Evolutionary conservation across 2,329 filamentous ascomycete species (phyloP).

Genomic region (Talaromyces sp.): DNA sequence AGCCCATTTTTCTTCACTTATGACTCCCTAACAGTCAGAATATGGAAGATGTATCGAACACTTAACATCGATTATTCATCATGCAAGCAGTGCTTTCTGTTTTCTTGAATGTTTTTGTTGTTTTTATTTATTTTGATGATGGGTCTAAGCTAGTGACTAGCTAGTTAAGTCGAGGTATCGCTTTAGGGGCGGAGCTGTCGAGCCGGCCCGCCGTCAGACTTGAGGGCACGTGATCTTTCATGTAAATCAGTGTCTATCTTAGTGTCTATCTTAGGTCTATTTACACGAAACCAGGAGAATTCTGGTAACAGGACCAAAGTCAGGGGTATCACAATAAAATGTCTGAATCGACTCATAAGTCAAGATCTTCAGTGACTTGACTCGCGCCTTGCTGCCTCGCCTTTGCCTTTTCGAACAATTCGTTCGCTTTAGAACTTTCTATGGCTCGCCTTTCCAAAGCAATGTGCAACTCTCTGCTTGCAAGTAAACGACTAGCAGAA

Average conservation of each 20-base stretch:
- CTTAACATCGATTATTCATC: neutral
- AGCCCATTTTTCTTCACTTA: conserved; percentile 34
- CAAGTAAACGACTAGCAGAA: conserved; percentile 30
- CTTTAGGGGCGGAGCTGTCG: conserved; percentile 8
- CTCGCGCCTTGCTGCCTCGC: conserved; percentile 33
- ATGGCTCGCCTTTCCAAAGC: conserved; percentile 35
- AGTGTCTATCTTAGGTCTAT: neutral
- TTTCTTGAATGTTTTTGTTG: neutral
- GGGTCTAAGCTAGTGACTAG: neutral
- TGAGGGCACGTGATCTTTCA: conserved; percentile 7
- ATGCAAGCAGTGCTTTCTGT: neutral
- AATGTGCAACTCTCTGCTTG: conserved; percentile 32
- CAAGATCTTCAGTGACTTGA: conserved; percentile 22
- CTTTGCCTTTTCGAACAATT: conserved; percentile 37
- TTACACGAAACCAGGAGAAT: neutral
- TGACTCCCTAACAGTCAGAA: neutral
- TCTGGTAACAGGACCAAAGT: neutral
- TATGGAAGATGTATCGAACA: neutral
- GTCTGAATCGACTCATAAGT: neutral
- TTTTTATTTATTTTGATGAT: conserved; percentile 14
- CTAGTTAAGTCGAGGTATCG: conserved; percentile 1
- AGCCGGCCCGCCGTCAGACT: conserved; percentile 9
- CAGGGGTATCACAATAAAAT: neutral
- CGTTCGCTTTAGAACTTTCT: conserved; percentile 35
- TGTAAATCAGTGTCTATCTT: too few species aligned